Conservation (phyloP, 345 rosid species). For the Salix dunnii region DNA sequence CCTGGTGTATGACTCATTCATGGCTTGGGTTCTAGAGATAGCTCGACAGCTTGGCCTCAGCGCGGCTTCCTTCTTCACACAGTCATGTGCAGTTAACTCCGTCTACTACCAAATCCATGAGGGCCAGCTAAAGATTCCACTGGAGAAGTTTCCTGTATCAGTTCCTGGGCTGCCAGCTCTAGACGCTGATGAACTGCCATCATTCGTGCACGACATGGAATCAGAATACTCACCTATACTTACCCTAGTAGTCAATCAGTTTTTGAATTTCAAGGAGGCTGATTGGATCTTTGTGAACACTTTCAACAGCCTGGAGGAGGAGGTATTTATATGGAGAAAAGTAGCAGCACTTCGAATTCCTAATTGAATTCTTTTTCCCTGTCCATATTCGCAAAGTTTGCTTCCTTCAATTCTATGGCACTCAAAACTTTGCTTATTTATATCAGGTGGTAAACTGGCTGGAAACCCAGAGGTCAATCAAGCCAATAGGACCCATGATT, state of each 20-base stretch:
- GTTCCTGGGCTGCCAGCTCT: slow-evolving; percentile 36
- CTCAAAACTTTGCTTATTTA: too few species aligned
- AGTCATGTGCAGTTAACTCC: slow-evolving; percentile 24
- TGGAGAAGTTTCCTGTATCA: slow-evolving; percentile 11
- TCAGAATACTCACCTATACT: background rate
- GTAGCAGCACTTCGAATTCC: too few species aligned
- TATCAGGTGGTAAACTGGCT: too few species aligned
- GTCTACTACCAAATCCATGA: slow-evolving; percentile 18
- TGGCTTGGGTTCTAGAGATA: slow-evolving; percentile 44
- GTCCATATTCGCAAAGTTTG: too few species aligned
- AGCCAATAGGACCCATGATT: too few species aligned
- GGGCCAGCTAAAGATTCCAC: slow-evolving; percentile 24
- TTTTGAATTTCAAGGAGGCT: background rate
- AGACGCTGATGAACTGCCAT: slow-evolving; percentile 38
- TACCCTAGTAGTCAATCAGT: background rate
- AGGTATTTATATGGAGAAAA: slow-evolving; percentile 24
- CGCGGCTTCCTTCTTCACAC: slow-evolving; percentile 32
- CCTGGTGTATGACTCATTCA: slow-evolving; percentile 43
- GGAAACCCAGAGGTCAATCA: too few species aligned
- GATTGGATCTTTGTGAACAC: slow-evolving; percentile 2
- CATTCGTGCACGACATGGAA: slow-evolving; percentile 27
- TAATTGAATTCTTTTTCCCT: too few species aligned
- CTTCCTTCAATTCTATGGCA: too few species aligned
- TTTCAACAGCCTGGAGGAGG: slow-evolving; percentile 38
- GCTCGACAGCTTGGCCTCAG: slow-evolving; percentile 17